phyloP scores from a whole-genome alignment of 345 rosid species.

The Populus pruinosa region DNA sequence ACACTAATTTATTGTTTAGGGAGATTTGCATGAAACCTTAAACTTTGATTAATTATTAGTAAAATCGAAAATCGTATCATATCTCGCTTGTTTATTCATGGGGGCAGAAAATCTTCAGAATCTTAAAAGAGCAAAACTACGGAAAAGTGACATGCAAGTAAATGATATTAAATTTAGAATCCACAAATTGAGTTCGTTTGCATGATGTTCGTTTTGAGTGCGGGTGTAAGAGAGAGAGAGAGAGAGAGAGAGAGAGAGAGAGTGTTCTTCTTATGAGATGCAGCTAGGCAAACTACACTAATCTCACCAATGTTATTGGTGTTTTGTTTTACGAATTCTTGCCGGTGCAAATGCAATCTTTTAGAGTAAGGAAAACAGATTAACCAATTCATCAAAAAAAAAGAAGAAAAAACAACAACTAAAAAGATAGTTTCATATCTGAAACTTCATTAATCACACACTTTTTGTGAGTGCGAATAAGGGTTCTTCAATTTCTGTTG shows the following conservation, averaged over 20 bases:
- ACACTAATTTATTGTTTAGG: background rate
- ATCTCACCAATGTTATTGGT: no score
- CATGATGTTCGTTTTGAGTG: slow-evolving; percentile 1
- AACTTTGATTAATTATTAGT: slow-evolving; percentile 21
- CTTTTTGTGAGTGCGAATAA: no score
- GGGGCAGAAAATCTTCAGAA: slow-evolving; percentile 39
- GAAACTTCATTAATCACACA: no score
- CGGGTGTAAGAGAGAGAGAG: background rate
- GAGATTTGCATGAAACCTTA: slow-evolving; percentile 30
- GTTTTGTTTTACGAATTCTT: no score
- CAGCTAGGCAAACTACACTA: no score
- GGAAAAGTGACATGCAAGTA: slow-evolving; percentile 15
- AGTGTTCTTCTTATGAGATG: background rate
- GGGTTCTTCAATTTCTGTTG: no score
- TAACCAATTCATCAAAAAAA: no score
- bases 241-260: background rate
- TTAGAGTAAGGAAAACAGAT: no score
- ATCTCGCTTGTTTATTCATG: slow-evolving; percentile 22
- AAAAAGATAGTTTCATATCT: no score
- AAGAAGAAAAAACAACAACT: no score
- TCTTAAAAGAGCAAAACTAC: slow-evolving; percentile 21
- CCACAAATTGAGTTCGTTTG: slow-evolving; percentile 5
- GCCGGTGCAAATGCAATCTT: no score
- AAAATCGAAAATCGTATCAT: slow-evolving; percentile 17
- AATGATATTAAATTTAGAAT: slow-evolving; percentile 3